phyloP scores from a whole-genome alignment of 768 basidiomycete species.

The Clathrus columnatus region DNA sequence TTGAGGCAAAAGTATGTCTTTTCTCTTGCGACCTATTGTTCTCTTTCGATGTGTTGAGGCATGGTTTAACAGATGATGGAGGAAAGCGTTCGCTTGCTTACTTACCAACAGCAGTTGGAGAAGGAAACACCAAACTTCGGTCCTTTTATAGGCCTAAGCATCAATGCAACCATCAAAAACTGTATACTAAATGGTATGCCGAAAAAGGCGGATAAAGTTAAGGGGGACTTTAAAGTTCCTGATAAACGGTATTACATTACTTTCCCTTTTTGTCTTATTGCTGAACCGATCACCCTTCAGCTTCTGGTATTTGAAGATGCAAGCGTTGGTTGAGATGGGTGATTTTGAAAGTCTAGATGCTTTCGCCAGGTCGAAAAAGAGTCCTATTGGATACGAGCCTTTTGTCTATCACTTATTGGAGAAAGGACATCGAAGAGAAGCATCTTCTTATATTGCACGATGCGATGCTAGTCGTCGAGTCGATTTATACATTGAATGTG shows the following conservation, averaged over 20 bases:
- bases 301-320: constrained; percentile 90
- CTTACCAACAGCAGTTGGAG: constrained; percentile 80
- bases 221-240: constrained; percentile 85
- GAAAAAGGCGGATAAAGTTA: constrained; percentile 85
- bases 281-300: constrained; percentile 30
- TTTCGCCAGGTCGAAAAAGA: constrained; percentile 80
- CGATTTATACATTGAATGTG: constrained; percentile 84
- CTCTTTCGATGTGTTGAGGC: neutral
- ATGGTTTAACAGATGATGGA: constrained; percentile 75
- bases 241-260: constrained; percentile 69
- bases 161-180: constrained; percentile 77
- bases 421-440: constrained; percentile 69
- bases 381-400: constrained; percentile 92
- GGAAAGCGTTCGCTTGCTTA: constrained; percentile 68
- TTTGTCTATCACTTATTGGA: constrained; percentile 75
- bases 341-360: constrained; percentile 84
- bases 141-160: constrained; percentile 70
- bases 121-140: constrained; percentile 75
- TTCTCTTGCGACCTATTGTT: neutral
- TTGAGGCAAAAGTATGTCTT: constrained; percentile 78
- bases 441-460: constrained; percentile 63
- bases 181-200: constrained; percentile 72
- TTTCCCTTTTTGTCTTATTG: neutral
- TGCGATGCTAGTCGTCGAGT: constrained; percentile 79
- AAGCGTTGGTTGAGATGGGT: constrained; percentile 65